These are phyloP conservation scores for Peronospora destructor DNA, from an alignment of 352 stramenopile genomes.

Conservation along the genomic window DNA sequence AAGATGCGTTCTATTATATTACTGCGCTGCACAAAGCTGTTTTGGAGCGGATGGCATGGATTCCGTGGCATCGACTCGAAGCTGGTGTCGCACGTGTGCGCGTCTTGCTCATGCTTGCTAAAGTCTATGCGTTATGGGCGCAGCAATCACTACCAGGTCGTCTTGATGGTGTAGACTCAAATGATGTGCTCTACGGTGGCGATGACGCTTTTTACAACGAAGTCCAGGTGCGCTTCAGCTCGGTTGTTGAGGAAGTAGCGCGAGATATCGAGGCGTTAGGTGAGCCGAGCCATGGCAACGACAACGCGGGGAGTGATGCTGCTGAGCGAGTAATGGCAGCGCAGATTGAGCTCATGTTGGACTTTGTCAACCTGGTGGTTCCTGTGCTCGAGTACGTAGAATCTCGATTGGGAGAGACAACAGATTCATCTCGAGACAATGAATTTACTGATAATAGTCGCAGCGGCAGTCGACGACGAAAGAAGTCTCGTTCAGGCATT, in stretches of 20 bases:
- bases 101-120: constrained; percentile 35
- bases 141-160: constrained; percentile 35
- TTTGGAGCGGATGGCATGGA: constrained; percentile 37
- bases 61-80: constrained; percentile 8
- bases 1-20: constrained; percentile 86
- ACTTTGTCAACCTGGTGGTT: constrained; percentile 47
- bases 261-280: constrained; percentile 41
- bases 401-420: constrained; percentile 1
- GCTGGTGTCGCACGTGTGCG: constrained; percentile 28
- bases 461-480: constrained; percentile 19
- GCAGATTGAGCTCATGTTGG: constrained; percentile 53
- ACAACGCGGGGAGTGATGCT: background rate
- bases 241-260: constrained; percentile 42
- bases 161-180: constrained; percentile 63
- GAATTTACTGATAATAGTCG: background rate
- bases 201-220: constrained; percentile 45
- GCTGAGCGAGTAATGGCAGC: constrained; percentile 9
- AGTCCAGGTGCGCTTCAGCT: constrained; percentile 42
- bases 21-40: constrained; percentile 64
- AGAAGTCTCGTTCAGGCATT: constrained; percentile 26
- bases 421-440: constrained; percentile 3
- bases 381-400: constrained; percentile 35
- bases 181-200: constrained; percentile 79
- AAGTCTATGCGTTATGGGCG: constrained; percentile 60
- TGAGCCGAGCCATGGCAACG: background rate